phyloP scores from a whole-genome alignment of 371 early-diverging fungal genomes.

The Fennellomyces sp. region DNA sequence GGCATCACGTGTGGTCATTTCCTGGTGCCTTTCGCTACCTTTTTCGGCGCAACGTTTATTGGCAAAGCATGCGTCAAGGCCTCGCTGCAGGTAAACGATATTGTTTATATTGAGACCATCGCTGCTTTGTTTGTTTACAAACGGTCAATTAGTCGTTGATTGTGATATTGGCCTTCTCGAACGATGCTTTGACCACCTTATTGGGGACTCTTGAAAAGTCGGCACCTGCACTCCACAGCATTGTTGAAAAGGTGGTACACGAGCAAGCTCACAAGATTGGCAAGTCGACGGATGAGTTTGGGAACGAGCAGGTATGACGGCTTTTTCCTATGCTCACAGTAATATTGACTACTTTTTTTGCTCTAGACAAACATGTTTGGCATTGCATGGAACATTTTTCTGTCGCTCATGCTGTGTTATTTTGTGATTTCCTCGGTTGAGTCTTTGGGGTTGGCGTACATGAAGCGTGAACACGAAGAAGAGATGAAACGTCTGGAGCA shows the following conservation, averaged over 20 bases:
- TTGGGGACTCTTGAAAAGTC: conserved; percentile 9
- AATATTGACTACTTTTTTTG: conserved; percentile 10
- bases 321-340: conserved; percentile 10
- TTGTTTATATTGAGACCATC: neutral
- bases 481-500: conserved; percentile 16
- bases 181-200: conserved; percentile 20
- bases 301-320: conserved; percentile 17
- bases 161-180: conserved; percentile 27
- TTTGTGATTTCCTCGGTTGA: conserved; percentile 84
- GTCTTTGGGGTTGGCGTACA: conserved; percentile 73
- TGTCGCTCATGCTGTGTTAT: conserved; percentile 81
- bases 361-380: conserved; percentile 44
- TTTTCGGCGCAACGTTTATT: conserved; percentile 91
- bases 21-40: conserved; percentile 85
- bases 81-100: conserved; percentile 66
- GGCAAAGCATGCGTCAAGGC: conserved; percentile 91
- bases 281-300: conserved; percentile 11
- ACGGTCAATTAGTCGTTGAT: conserved; percentile 22
- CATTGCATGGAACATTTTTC: conserved; percentile 74
- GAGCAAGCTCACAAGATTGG: conserved; percentile 31
- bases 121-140: neutral
- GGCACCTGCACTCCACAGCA: conserved; percentile 26
- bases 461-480: conserved; percentile 51
- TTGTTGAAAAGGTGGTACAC: conserved; percentile 32
- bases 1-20: conserved; percentile 94